Evolutionary conservation across 2,329 filamentous ascomycete species (phyloP), one percentile per base, ranked within the genome.

Genomic region (Aureobasidium sp.): DNA sequence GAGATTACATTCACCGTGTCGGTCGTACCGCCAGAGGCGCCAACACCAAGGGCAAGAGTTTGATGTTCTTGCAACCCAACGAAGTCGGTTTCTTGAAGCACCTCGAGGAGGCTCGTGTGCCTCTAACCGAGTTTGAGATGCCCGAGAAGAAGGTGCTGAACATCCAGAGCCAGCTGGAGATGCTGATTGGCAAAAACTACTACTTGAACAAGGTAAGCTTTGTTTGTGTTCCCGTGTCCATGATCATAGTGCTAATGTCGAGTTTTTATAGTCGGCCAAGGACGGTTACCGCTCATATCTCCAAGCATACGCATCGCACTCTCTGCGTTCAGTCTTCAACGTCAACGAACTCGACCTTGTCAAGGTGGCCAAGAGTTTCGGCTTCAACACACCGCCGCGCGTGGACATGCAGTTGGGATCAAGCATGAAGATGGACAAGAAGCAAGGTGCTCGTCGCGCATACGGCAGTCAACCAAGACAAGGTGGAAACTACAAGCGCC

Each of bases 51-150:
- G 94, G 94, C 31, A 87, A 90, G 69, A 93, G 89, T 68, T 80
- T 99, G 68, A 88, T 99, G 80, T 97, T 99, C 80, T 80, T 99
- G 65, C 89, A 96, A 74, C 94, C 94, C 1, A 88, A 83, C 64
- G 94, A 99, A 76, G 86, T 96, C 20, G 93, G 92, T 29, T 97
- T 99, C 81, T 79, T 99, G 56, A 87, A 87, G 62, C 90, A 97
- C 71, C 83, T 99, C 65, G 95, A 96, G 77, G 89, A 91, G 59
- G 91, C 92, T 15, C 86, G 91, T 65, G 92, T 99, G 1, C 94
- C 94, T 1, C 87, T 99, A 7, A 90, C 96, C 31, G 94, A 99
- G 76, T 97, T 96, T 71, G 93, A 97, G 71, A 94, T 99, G 72
- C 93, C 93, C 1, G 81, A 86, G 62, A 92, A 90, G 78, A 96